Conservation (phyloP, 768 basidiomycete genomes). For the Nidularia pulvinata region DNA sequence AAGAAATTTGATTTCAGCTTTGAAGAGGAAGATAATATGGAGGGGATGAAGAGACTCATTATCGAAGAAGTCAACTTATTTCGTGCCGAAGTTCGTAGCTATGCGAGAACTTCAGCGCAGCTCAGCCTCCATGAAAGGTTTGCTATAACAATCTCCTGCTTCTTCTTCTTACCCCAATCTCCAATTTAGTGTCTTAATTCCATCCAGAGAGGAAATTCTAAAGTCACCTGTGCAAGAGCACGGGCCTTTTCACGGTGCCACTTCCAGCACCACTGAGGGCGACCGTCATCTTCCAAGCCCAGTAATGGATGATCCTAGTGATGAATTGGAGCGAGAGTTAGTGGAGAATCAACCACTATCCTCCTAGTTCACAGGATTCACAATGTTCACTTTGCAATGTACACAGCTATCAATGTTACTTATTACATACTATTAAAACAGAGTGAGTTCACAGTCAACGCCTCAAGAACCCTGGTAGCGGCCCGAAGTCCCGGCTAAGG, state of each 20-base stretch:
- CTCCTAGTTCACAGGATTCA: too few species aligned
- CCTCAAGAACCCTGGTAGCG: too few species aligned
- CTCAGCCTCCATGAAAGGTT: constrained; percentile 80
- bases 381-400: too few species aligned
- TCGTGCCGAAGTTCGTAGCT: constrained; percentile 84
- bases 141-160: constrained; percentile 8
- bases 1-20: constrained; percentile 96
- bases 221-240: constrained; percentile 74
- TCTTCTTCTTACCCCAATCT: not conserved
- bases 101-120: constrained; percentile 71
- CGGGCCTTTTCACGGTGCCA: constrained; percentile 59
- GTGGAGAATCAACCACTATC: constrained; percentile 41
- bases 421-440: too few species aligned
- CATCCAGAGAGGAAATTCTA: constrained; percentile 79
- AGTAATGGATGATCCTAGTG: constrained; percentile 83
- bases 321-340: constrained; percentile 82
- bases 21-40: constrained; percentile 95
- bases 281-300: constrained; percentile 58
- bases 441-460: too few species aligned
- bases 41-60: constrained; percentile 97
- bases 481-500: too few species aligned
- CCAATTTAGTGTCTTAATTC: constrained; percentile 66
- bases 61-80: constrained; percentile 91
- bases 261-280: constrained; percentile 53
- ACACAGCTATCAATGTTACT: too few species aligned